These are phyloP conservation scores for Aspergillus bombycis DNA, from an alignment of 2,329 filamentous ascomycete species.

Conservation along the genomic window DNA sequence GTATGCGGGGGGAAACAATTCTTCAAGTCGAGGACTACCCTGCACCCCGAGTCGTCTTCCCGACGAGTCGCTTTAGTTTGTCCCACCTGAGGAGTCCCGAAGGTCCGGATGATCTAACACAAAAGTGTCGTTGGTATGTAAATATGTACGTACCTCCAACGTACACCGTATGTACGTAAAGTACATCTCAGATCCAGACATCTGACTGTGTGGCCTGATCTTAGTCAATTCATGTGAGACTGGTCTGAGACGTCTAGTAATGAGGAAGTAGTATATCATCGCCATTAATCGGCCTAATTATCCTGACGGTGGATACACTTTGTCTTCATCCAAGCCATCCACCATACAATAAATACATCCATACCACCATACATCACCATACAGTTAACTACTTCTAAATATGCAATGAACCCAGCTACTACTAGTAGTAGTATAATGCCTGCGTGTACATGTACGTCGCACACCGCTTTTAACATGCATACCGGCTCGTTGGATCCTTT, in stretches of 20 bases:
- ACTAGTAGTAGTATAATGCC: too few species aligned
- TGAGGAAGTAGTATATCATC: neutral
- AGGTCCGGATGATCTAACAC: slow-evolving; percentile 28
- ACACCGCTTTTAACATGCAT: slow-evolving; percentile 25
- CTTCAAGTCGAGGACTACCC: slow-evolving; percentile 15
- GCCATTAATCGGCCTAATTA: neutral
- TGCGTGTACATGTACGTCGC: neutral
- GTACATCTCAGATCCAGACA: slow-evolving; percentile 7
- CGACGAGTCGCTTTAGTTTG: slow-evolving; percentile 16
- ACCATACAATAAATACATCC: neutral
- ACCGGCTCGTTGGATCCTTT: slow-evolving; percentile 9
- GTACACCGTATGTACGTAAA: slow-evolving; percentile 12
- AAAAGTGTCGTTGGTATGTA: slow-evolving; percentile 16
- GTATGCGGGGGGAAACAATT: slow-evolving; percentile 5
- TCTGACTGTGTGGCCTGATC: slow-evolving; percentile 8
- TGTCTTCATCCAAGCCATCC: neutral
- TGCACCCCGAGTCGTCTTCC: slow-evolving; percentile 2
- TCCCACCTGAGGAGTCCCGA: slow-evolving; percentile 24
- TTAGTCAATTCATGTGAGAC: neutral
- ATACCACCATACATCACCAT: neutral
- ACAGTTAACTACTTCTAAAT: neutral
- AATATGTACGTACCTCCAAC: slow-evolving; percentile 15
- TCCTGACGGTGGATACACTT: neutral
- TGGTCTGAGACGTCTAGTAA: neutral
- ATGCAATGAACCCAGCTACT: neutral